Evolutionary conservation across 2,329 filamentous ascomycete species (phyloP).

Genomic region (Aspergillus fructus): DNA sequence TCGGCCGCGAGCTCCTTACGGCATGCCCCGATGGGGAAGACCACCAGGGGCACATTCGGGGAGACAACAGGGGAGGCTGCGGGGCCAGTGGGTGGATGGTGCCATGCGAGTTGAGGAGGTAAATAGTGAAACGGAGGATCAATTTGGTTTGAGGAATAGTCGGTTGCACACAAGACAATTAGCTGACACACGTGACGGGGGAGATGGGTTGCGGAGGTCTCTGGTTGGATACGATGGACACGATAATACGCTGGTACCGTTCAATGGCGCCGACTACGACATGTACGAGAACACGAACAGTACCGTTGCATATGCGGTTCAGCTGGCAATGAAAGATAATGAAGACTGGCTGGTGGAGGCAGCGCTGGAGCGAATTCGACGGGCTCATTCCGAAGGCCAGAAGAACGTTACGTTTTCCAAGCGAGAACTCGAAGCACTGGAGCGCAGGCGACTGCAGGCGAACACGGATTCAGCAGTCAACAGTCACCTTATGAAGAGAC

Average conservation of each 20-base stretch:
- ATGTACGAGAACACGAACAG: constrained; percentile 54
- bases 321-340: constrained; percentile 60
- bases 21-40: constrained; percentile 98
- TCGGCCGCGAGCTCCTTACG: constrained; percentile 98
- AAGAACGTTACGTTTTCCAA: constrained; percentile 76
- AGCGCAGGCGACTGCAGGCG: constrained; percentile 63
- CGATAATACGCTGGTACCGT: constrained; percentile 45
- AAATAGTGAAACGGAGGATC: constrained; percentile 42
- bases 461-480: not conserved
- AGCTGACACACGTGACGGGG: constrained; percentile 31
- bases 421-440: constrained; percentile 77
- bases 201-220: constrained; percentile 37
- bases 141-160: constrained; percentile 24
- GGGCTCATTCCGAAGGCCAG: constrained; percentile 73
- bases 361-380: constrained; percentile 76
- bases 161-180: constrained; percentile 32
- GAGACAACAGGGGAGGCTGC: constrained; percentile 60
- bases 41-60: constrained; percentile 81
- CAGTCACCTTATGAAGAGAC: constrained; percentile 20
- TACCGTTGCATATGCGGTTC: constrained; percentile 47
- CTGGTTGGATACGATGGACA: constrained; percentile 45
- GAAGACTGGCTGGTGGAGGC: constrained; percentile 76
- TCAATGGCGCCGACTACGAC: constrained; percentile 51
- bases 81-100: constrained; percentile 52
- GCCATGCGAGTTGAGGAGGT: constrained; percentile 42